A percentile compares a stretch with the other conserved stretches of the same genome.
These are phyloP conservation scores for Oropetium thomaeum DNA, from an alignment of 176 grass and related monocot genomes.

Conservation along the genomic window DNA sequence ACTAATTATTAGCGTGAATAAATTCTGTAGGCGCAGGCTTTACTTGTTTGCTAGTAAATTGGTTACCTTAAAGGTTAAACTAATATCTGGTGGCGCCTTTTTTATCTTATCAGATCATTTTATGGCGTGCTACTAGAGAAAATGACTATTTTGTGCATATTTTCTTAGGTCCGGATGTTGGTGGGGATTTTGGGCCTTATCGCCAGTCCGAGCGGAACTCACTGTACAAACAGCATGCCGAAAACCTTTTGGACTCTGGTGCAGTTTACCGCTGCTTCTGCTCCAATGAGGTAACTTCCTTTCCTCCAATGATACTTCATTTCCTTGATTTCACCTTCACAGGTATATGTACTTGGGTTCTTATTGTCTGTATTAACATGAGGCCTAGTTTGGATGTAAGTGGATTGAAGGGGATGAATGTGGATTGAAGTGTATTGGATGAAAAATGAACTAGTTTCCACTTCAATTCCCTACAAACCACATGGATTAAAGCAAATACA, in stretches of 20 bases:
- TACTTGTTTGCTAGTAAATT: not conserved
- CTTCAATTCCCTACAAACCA: too few species aligned
- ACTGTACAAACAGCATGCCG: conserved; percentile 79
- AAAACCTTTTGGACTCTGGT: conserved; percentile 73
- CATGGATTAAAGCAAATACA: too few species aligned
- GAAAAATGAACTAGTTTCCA: too few species aligned
- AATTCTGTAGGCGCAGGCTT: conserved; percentile 12
- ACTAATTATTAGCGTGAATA: not conserved
- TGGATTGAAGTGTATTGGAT: too few species aligned
- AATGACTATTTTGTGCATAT: not conserved
- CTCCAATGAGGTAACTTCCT: conserved; percentile 63
- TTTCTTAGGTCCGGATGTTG: conserved; percentile 62
- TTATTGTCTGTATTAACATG: not conserved
- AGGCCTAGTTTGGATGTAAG: too few species aligned
- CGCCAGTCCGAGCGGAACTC: conserved; percentile 87
- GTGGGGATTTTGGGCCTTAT: conserved; percentile 85
- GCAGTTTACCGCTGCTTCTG: conserved; percentile 94
- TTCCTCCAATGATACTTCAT: not conserved
- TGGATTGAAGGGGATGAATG: too few species aligned
- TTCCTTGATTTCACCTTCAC: not conserved
- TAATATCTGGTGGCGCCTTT: not conserved
- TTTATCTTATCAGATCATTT: not conserved
- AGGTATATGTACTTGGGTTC: not conserved
- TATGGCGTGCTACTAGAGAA: not conserved
- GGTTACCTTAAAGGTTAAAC: not conserved